phyloP scores from a whole-genome alignment of 1,139 yeast genomes.

The Candida sp. region DNA sequence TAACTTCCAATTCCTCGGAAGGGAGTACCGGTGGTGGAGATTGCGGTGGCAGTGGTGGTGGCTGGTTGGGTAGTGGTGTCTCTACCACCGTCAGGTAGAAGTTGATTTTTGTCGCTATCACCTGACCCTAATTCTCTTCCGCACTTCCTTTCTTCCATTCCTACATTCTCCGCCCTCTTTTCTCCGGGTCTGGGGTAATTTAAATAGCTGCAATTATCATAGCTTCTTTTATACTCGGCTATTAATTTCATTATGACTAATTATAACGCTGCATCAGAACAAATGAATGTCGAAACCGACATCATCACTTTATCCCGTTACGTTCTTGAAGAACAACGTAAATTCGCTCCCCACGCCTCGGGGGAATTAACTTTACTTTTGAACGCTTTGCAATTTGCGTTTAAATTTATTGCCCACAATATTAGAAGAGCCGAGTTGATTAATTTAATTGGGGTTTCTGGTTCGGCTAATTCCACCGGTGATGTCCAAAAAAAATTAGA shows the following conservation, averaged over 20 bases:
- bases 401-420: slow-evolving; percentile 95
- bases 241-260: slow-evolving; percentile 3
- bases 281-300: slow-evolving; percentile 71
- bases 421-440: slow-evolving; percentile 95
- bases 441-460: slow-evolving; percentile 81
- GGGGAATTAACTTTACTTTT: slow-evolving; percentile 89
- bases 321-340: slow-evolving; percentile 80
- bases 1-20: no score
- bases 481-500: slow-evolving; percentile 97
- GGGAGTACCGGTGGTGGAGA: no score
- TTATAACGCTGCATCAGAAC: slow-evolving; percentile 29
- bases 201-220: neutral
- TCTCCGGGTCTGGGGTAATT: neutral
- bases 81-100: no score
- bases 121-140: no score
- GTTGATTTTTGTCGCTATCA: no score
- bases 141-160: neutral
- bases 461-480: slow-evolving; percentile 81
- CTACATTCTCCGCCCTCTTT: neutral
- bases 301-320: slow-evolving; percentile 87
- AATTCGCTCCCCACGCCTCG: slow-evolving; percentile 68
- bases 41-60: no score
- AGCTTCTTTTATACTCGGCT: neutral
- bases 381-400: slow-evolving; percentile 91
- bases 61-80: no score